Evolutionary conservation across 768 basidiomycete species (phyloP), one percentile per base, ranked within the genome.

Genomic region (Tricholoma flavovirens): DNA sequence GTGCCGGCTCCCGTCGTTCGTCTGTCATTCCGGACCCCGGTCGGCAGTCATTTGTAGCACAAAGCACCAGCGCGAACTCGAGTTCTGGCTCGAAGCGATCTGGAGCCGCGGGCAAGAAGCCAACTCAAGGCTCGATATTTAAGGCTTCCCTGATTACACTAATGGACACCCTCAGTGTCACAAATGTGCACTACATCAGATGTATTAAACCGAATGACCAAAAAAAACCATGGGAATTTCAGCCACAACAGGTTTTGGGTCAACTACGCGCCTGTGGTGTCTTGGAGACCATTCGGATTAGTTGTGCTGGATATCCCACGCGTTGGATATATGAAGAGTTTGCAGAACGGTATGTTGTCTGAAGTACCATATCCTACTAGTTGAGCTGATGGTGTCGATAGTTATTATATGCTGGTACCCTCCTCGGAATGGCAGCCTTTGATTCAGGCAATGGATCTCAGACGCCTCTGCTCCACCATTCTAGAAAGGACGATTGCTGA

Each of bases 311-410:
- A 30, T 99, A 99, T 73, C 97, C 97, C 26, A 93, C 93, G 11
- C 82, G 97, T 32, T 98, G 97, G 97, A 93, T 88, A 3, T 99
- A 98, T 62, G 95, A 94, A 67, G 97, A 98, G 70, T 99, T 99
- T 67, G 97, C 93, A 4, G 95, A 98, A 69, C 83, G 97, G 93
- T 96, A 61, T 61, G 86, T 71, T 19, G 26, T 30, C 24, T 54
- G 24, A 17, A 32, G 43, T 43, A 42, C 21, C 42, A 30, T 43
- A 30, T 19, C 48, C 7, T 4, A 26, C 24, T 26, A 58, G 50
- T 55, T 46, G 59, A 36, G 54, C 61, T 71, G 30, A 69, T 49
- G 3, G 6, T 38, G 40, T 26, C 55, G 38, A 2, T 59, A 97
- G 96, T 55, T 99, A 98, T 70, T 98, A 98, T 72, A 94, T 98